Base-by-base conservation (phyloP, 2,329 filamentous ascomycete genomes). In the Colletotrichum sansevieriae region DNA sequence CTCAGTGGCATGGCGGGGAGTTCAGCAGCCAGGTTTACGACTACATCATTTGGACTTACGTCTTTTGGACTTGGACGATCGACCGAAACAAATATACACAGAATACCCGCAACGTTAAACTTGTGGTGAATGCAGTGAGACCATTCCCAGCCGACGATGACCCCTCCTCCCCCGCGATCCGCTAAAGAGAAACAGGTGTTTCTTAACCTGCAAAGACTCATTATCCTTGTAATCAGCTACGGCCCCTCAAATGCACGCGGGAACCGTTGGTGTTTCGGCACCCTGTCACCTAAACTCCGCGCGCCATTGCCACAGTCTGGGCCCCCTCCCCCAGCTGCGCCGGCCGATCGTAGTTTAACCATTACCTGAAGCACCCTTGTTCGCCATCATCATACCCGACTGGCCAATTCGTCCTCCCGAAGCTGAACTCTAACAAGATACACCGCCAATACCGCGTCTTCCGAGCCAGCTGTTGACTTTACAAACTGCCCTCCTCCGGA, bases 251-350 rank as follows among this genome's bases (percentile, higher is more conserved):
- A 35, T 39, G 13, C 49, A 52, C 29, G 9, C 29, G 33, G 49
- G 29, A 12, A 37, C 49, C 25, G 49, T 52, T 52, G 20, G 49
- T 52, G 49, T 52, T 52, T 52, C 49, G 49, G 49, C 49, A 52
- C 22, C 22, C 22, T 52, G 3, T 22, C 22, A 52, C 25, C 29
- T 8, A n/a, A 25, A 20, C 35, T 41, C 54, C 22, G 37, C 20
- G 37, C 52, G 33, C 35, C 41, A 18, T 22, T 2, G 22, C 22
- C 22, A 22, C 22, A 22, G 22, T 22, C 18, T 2, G 18, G 2
- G 18, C 18, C 18, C 18, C 18, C 18, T 18, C 18, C 18, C 18
- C 18, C 18, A 18, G 18, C 18, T 18, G 18, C 18, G 18, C 18
- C 18, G 18, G 18, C 2, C 18, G 18, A 52, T 52, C 49, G 33